Evolutionary conservation across 2,329 filamentous ascomycete species (phyloP), one percentile per base, ranked within the genome.

Genomic region (Pseudogymnoascus sp.): DNA sequence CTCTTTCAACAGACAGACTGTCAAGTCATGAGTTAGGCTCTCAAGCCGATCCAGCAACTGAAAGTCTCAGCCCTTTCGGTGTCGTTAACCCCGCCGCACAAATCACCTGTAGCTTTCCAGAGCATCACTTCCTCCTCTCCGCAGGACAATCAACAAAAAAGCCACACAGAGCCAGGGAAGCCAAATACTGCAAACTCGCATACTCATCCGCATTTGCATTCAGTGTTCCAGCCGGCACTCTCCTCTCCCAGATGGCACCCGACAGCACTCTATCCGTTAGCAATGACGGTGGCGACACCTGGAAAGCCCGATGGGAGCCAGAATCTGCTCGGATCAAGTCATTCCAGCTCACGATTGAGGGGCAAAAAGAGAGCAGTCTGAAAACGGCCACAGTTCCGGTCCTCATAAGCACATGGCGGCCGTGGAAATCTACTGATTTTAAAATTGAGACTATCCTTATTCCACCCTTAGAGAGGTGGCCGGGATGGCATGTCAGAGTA

Each of bases 161-260:
- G 72, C 72, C 72, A 0, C 73, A 76, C 66, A 78, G 79, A 65
- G 75, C 74, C 0, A 73, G 67, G 0, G 71, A 78, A 64, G 76
- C 78, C 1, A 80, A 80, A 61, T 80, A 80, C 64, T 73, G 73
- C 64, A 80, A 80, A 64, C 78, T 80, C 44, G 77, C 77, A 2
- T 80, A 81, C 66, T 81, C 79, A 0, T 81, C 79, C 0, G 68
- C 76, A 0, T 80, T 81, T 44, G 75, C 72, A 0, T 81, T 81
- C 62, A 76, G 73, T 6, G 77, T 79, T 0, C 78, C 78, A 0
- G 74, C 73, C 0, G 78, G 77, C 1, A 35, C 68, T 1, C 65
- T 72, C 11, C 65, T 76, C 5, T 23, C 72, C 23, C 77, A 72
- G 40, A 62, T 69, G 2, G 70, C 70, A 6, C 69, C 68, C 1